These are phyloP conservation scores for Schizophyllum amplum DNA, from an alignment of 1,284 basidiomycete genomes.

Conservation along the genomic window DNA sequence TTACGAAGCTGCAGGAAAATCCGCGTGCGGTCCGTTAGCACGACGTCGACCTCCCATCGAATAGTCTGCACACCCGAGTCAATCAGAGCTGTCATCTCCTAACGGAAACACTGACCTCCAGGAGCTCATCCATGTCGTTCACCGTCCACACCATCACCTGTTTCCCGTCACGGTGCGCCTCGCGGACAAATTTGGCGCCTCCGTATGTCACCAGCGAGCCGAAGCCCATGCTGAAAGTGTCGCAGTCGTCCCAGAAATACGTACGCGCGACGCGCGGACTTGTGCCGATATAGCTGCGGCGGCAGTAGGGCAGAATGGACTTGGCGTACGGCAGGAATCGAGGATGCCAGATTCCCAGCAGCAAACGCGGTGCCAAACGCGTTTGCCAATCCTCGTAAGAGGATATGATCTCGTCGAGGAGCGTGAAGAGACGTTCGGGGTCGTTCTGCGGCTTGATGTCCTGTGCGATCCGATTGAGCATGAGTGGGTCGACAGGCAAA, in stretches of 20 bases:
- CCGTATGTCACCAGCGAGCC: constrained; percentile 66
- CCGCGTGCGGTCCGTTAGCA: constrained; percentile 83
- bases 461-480: neutral
- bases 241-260: constrained; percentile 89
- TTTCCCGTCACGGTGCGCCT: constrained; percentile 79
- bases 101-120: constrained; percentile 54
- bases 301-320: constrained; percentile 71
- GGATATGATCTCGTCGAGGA: constrained; percentile 76
- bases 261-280: constrained; percentile 62
- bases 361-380: constrained; percentile 79
- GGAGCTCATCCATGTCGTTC: constrained; percentile 88
- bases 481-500: neutral
- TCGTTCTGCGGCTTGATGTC: constrained; percentile 95
- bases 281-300: constrained; percentile 80
- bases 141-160: constrained; percentile 95
- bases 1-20: constrained; percentile 70
- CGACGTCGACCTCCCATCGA: constrained; percentile 84
- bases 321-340: constrained; percentile 79
- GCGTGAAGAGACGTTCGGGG: constrained; percentile 76
- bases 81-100: constrained; percentile 1
- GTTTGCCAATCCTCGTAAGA: constrained; percentile 72
- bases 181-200: constrained; percentile 53
- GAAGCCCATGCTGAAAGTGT: constrained; percentile 88
- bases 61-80: constrained; percentile 51
- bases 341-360: constrained; percentile 91